Base-by-base conservation (phyloP, 805 yeast species). In the Maudiozyma turicensis region DNA sequence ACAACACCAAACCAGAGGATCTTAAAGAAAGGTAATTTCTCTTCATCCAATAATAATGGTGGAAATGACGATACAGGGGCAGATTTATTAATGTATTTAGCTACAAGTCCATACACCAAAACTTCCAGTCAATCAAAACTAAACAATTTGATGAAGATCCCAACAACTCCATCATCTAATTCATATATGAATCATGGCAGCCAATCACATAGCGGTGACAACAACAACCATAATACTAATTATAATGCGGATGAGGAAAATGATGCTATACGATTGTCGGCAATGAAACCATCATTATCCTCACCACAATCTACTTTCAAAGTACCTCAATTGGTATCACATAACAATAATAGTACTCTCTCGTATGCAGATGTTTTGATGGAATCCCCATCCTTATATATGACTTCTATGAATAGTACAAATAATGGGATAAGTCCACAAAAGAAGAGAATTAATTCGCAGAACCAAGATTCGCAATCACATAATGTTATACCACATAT, bases 41-140 rank as follows among this genome's bases (percentile, higher is more conserved):
- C n/a, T n/a, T 26, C 48, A 46, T 45, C 35, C 33, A 39, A 42
- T 30, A 49, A 47, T 28, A 47, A 29, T 33, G 50, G 51, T n/a
- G 8, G 31, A 15, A n/a, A 55, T 10, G 59, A 61, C 48, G 67
- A 61, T 31, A 53, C 59, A 11, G 70, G 67, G 11, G 69, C 69
- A 10, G 70, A 66, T 51, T 45, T 66, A 35, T 54, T 66, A 39
- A 63, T 66, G 64, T 66, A 65, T 47, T 48, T 66, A 14, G 70
- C 70, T 1, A 61, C 69, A 37, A 61, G 67, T 37, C 70, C 70
- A 2, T 64, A 62, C 51, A 55, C 57, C 1, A 46, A 28, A 9
- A 14, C 38, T 9, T 33, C 35, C 7, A 14, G 31, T 32, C 33
- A 41, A 30, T 13, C 13, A 7, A 33, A 35, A 15, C 43, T 38